phyloP scores from a whole-genome alignment of 805 yeast species.

The Hanseniaspora meyeri region DNA sequence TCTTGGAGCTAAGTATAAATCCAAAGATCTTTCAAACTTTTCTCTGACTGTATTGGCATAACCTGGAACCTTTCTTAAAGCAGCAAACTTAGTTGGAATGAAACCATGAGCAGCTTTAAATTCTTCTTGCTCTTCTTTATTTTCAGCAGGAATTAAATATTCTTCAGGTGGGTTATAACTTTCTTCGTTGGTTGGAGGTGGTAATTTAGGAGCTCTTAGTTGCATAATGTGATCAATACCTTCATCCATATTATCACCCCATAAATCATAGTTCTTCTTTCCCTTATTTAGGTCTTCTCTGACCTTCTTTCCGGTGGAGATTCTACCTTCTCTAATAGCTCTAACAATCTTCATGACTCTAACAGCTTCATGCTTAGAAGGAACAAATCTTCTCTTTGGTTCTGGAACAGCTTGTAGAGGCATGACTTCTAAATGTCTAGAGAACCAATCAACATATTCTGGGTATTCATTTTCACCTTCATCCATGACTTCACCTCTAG shows the following conservation, averaged over 20 bases:
- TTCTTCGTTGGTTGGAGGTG: constrained; percentile 95
- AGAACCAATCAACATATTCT: constrained; percentile 92
- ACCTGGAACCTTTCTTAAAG: constrained; percentile 89
- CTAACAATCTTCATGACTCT: constrained; percentile 89
- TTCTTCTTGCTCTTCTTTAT: constrained; percentile 55
- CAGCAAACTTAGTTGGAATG: constrained; percentile 65
- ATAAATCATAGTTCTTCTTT: constrained; percentile 57
- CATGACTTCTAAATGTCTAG: constrained; percentile 70
- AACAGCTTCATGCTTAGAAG: constrained; percentile 93
- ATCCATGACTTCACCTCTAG: constrained; percentile 65
- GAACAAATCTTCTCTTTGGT: constrained; percentile 93
- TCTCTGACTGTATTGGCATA: constrained; percentile 77
- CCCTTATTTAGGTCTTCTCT: constrained; percentile 42
- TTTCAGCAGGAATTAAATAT: constrained; percentile 71
- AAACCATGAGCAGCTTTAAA: constrained; percentile 63
- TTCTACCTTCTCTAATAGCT: constrained; percentile 93
- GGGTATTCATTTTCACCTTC: constrained; percentile 77
- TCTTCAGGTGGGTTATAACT: constrained; percentile 97
- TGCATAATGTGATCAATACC: constrained; percentile 69
- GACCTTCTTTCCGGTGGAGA: constrained; percentile 56
- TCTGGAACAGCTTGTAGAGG: constrained; percentile 91
- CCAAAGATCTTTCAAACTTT: constrained; percentile 85
- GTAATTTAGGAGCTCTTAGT: constrained; percentile 83
- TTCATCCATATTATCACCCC: constrained; percentile 58
- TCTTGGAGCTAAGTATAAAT: constrained; percentile 90